Evolutionary conservation across 345 rosid species (phyloP).

Genomic region (Hibiscus mutabilis): DNA sequence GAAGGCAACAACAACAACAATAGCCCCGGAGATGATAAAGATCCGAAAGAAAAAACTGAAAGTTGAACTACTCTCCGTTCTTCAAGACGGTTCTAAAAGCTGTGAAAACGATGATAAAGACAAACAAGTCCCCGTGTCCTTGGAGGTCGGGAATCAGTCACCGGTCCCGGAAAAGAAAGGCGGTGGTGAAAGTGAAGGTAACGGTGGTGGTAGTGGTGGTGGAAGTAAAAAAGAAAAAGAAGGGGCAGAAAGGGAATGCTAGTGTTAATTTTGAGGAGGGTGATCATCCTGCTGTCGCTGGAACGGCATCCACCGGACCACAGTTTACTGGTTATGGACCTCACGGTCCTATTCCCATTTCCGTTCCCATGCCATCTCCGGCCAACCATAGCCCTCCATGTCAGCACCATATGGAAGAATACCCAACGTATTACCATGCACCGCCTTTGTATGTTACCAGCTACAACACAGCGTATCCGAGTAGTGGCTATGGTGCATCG

Average conservation of each 20-base stretch:
- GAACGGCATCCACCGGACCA: constrained; percentile 22
- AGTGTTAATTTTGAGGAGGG: constrained; percentile 16
- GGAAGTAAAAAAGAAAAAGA: constrained; percentile 60
- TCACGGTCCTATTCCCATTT: constrained; percentile 21
- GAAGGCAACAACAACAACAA: not conserved
- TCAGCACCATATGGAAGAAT: constrained; percentile 22
- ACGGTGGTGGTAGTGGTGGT: constrained; percentile 26
- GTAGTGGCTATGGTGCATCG: constrained; percentile 18
- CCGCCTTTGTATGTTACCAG: constrained; percentile 41
- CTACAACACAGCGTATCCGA: constrained; percentile 41
- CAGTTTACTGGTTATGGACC: constrained; percentile 13
- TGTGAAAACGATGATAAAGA: constrained; percentile 12
- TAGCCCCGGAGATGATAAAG: constrained; percentile 10
- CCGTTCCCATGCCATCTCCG: constrained; percentile 13
- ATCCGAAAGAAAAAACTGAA: constrained; percentile 14
- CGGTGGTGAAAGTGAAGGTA: constrained; percentile 14
- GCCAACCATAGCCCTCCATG: constrained; percentile 39
- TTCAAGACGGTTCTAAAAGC: constrained; percentile 5
- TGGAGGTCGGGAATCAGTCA: constrained; percentile 15
- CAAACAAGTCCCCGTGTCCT: constrained; percentile 12
- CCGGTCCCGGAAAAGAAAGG: constrained; percentile 28
- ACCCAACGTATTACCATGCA: constrained; percentile 27
- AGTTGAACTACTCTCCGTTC: constrained; percentile 7
- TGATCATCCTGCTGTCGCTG: constrained; percentile 15
- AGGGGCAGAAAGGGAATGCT: constrained; percentile 35